Evolutionary conservation across 305 asterid genomes (phyloP), one percentile per base, ranked within the genome.

Genomic region (Ruellia speciosa): DNA sequence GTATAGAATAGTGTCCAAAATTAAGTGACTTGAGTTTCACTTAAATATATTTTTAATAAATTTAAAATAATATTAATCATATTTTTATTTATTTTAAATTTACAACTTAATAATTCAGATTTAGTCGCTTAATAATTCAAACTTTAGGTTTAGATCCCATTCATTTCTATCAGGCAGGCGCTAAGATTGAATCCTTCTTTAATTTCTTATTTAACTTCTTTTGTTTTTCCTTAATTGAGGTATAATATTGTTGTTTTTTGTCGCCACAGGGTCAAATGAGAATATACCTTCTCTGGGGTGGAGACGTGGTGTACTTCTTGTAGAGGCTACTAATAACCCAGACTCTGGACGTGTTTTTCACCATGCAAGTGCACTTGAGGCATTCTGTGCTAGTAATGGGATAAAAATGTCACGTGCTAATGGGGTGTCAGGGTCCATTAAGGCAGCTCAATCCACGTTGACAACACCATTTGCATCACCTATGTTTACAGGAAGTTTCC

Each of bases 401-500:
- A 89, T 93, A 77, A 81, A 65, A 70, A 68, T 93, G 52, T 70
- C 88, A 54, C 73, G 74, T 66, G 69, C 75, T 33, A 85, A 76
- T 67, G 85, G 85, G n/a, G 66, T 76, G 64, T 73, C 95, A 49
- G 81, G 72, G 24, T 71, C 77, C 72, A 54, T 70, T 51, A 86
- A 78, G 80, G 71, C 81, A 24, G 75, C 79, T 50, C 75, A 81
- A 37, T 81, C 95, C 35, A 52, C 80, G 48, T 75, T 74, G 60
- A 90, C 85, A 17, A 82, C 96, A 45, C 94, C 96, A 43, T 92
- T 84, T 67, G 60, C 90, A 2, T 93, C 99, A 46, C 99, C 99
- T 75, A 74, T 93, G 75, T 93, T 93, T 67, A 93, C 99, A 41
- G 99, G 99, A 65, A 86, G 99, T 81, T 93, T 89, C 84, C 86